A percentile compares a stretch with the other conserved stretches of the same genome.
These are phyloP conservation scores for Protomyces lactucae-debilis DNA, from an alignment of 1,139 yeast genomes.

Conservation along the genomic window DNA sequence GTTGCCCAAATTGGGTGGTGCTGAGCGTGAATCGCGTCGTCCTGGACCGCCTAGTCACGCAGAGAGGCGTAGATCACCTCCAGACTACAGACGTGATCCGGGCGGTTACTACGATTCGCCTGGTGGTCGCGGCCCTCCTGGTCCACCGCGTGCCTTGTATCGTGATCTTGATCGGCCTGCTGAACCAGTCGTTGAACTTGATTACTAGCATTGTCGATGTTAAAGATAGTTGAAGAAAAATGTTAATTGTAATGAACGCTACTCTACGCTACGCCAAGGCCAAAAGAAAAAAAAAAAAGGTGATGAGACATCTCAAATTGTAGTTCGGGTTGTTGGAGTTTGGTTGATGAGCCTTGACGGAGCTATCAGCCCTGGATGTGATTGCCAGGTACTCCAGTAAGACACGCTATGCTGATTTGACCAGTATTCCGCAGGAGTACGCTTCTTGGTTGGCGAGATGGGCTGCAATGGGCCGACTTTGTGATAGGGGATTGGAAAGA, in stretches of 20 bases:
- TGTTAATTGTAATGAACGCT: no score
- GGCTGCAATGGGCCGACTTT: background rate
- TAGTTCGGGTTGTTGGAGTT: no score
- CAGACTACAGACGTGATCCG: background rate
- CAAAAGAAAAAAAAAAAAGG: no score
- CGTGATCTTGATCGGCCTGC: conserved; percentile 31
- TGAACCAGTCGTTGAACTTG: conserved; percentile 30
- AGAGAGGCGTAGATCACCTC: conserved; percentile 5
- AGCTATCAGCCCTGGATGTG: no score
- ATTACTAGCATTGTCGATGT: conserved; percentile 25
- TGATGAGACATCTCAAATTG: no score
- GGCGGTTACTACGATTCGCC: conserved; percentile 8
- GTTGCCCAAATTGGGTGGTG: conserved; percentile 28
- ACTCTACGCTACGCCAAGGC: no score
- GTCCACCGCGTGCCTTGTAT: conserved; percentile 28
- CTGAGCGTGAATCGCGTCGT: background rate
- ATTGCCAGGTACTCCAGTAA: no score
- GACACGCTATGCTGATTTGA: no score
- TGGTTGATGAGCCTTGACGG: no score
- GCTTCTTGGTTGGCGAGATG: no score
- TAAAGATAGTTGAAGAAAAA: no score
- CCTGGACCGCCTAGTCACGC: background rate
- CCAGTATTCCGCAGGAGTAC: no score
- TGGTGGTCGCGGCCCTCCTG: conserved; percentile 19
- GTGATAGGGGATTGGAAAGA: background rate